These are phyloP conservation scores for Phaffia australis DNA, from an alignment of 768 basidiomycete genomes.

Conservation along the genomic window DNA sequence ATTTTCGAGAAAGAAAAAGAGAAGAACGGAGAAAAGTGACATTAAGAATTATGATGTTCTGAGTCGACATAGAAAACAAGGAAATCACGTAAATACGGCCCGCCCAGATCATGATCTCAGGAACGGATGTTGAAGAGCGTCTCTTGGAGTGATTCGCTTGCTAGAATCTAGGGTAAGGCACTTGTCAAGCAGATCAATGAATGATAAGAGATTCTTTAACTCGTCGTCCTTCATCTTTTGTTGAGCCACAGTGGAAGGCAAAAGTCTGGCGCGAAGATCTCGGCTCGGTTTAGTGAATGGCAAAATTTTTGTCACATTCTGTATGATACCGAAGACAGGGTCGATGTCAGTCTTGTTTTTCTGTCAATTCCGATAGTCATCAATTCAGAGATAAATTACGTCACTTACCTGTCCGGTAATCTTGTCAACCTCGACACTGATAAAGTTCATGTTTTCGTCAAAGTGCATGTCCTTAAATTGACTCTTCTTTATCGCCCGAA, in stretches of 20 bases:
- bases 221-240: slow-evolving; percentile 78
- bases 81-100: neutral
- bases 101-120: slow-evolving; percentile 38
- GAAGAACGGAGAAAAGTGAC: too few relatives aligned
- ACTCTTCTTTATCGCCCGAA: slow-evolving; percentile 86
- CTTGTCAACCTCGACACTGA: slow-evolving; percentile 67
- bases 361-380: too few relatives aligned
- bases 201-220: slow-evolving; percentile 60
- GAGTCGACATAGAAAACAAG: neutral
- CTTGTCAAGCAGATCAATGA: slow-evolving; percentile 84
- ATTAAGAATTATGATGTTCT: neutral
- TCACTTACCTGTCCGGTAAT: slow-evolving; percentile 67
- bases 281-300: slow-evolving; percentile 68
- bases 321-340: slow-evolving; percentile 7
- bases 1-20: too few relatives aligned
- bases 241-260: slow-evolving; percentile 59
- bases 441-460: slow-evolving; percentile 79
- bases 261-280: slow-evolving; percentile 68
- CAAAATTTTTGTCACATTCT: slow-evolving; percentile 74
- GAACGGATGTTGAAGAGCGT: slow-evolving; percentile 79
- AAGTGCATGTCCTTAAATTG: slow-evolving; percentile 88
- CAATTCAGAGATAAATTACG: neutral
- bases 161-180: slow-evolving; percentile 77
- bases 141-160: slow-evolving; percentile 76
- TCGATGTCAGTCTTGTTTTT: too few relatives aligned